phyloP scores from a whole-genome alignment of 768 basidiomycete genomes.

The Gyrodon lividus region DNA sequence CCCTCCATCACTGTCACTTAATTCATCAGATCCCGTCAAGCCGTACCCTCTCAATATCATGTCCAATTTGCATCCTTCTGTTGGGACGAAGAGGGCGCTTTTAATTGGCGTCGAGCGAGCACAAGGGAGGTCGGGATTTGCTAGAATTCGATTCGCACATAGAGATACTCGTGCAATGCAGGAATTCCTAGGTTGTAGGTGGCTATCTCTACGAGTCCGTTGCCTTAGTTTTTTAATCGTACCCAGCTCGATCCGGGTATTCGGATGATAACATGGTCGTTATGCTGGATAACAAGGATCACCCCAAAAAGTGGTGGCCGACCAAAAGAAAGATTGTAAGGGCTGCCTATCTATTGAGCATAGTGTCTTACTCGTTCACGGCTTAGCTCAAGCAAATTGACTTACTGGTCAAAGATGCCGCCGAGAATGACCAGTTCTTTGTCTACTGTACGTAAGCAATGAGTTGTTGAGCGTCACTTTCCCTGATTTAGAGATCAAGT shows the following conservation, averaged over 20 bases:
- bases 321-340: constrained; percentile 4
- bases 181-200: not conserved
- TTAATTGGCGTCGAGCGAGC: not conserved
- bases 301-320: not conserved
- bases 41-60: not conserved
- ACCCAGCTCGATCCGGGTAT: not conserved
- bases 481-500: not conserved
- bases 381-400: constrained; percentile 3
- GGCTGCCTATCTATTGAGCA: not conserved
- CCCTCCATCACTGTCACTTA: too few relatives aligned
- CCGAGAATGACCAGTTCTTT: constrained; percentile 2
- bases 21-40: too few relatives aligned
- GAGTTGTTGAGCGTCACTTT: not conserved
- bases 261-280: not conserved
- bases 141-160: constrained; percentile 1
- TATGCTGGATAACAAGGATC: constrained; percentile 1
- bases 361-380: not conserved
- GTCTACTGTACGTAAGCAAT: constrained; percentile 8
- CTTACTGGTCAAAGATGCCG: not conserved
- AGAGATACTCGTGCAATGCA: not conserved
- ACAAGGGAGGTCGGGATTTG: not conserved
- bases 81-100: not conserved
- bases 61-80: not conserved
- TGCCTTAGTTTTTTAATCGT: not conserved
- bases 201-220: too few relatives aligned